Evolutionary conservation across 805 yeast genomes (phyloP).

Genomic region (Ogataea parapolymorpha): DNA sequence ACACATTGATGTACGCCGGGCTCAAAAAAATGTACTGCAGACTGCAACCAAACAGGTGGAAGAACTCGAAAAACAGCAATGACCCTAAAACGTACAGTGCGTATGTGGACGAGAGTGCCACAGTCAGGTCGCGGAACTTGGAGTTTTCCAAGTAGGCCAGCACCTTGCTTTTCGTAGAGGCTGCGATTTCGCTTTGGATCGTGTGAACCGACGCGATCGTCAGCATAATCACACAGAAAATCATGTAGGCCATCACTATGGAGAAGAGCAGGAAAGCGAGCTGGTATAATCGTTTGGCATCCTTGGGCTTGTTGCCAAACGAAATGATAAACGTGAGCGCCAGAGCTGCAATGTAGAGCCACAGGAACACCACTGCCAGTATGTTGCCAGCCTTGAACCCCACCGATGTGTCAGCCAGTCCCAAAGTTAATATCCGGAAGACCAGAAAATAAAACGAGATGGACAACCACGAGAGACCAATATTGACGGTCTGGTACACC

Average conservation of each 20-base stretch:
- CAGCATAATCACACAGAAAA: conserved; percentile 69
- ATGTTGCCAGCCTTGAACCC: conserved; percentile 65
- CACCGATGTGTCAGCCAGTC: conserved; percentile 50
- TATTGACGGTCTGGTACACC: conserved; percentile 67
- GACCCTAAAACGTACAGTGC: conserved; percentile 74
- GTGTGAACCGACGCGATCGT: conserved; percentile 55
- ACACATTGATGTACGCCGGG: conserved; percentile 86
- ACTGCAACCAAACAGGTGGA: conserved; percentile 86
- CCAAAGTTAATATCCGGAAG: conserved; percentile 77
- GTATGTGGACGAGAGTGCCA: conserved; percentile 81
- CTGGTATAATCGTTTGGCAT: conserved; percentile 72
- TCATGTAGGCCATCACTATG: conserved; percentile 77
- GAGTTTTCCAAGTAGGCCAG: conserved; percentile 52
- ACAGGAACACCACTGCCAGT: conserved; percentile 73
- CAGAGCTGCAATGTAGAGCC: conserved; percentile 77
- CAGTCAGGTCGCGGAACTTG: conserved; percentile 78
- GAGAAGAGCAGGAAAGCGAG: conserved; percentile 74
- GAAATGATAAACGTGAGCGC: conserved; percentile 82
- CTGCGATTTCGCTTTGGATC: conserved; percentile 37
- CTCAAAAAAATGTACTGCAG: conserved; percentile 75
- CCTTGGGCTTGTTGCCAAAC: conserved; percentile 91
- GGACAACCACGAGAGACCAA: conserved; percentile 86
- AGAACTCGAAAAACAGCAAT: conserved; percentile 77
- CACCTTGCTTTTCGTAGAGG: conserved; percentile 36
- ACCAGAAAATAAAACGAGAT: conserved; percentile 84